Conservation (phyloP, 805 yeast genomes). For the Ogataea paradorogensis region DNA sequence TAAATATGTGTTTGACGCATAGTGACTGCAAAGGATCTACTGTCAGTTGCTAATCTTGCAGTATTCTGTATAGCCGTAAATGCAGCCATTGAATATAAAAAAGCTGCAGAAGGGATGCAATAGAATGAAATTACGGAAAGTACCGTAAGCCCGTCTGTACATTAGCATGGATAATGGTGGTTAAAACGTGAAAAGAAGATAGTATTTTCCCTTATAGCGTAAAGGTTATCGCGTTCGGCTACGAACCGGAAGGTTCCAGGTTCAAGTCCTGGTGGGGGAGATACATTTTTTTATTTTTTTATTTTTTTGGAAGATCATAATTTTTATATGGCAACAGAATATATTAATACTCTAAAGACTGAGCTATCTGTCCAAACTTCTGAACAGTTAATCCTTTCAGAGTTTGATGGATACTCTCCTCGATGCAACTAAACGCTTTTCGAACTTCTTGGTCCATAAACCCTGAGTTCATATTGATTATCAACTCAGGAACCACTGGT, state of each 20-base stretch:
- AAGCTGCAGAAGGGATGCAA: no score
- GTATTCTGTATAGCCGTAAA: no score
- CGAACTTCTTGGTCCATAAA: conserved; percentile 44
- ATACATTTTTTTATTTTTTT: conserved; percentile 4
- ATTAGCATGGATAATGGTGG: no score
- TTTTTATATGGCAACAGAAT: background rate
- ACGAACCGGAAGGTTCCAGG: conserved; percentile 44
- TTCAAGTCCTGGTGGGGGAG: conserved; percentile 52
- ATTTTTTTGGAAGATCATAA: no score
- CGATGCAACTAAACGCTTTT: conserved; percentile 40
- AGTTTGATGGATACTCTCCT: conserved; percentile 23
- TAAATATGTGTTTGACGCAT: no score
- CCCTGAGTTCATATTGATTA: conserved; percentile 47
- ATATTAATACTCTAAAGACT: conserved; percentile 9
- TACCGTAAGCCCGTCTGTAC: no score
- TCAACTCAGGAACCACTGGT: conserved; percentile 63
- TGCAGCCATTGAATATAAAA: no score
- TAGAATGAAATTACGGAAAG: no score
- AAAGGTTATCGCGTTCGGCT: conserved; percentile 35
- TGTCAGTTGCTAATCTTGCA: no score
- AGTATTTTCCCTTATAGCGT: conserved; percentile 30
- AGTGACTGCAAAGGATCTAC: no score
- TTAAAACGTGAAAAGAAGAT: background rate
- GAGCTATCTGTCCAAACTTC: conserved; percentile 10
- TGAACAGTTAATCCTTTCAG: conserved; percentile 9